phyloP scores from a whole-genome alignment of 129 eudicot species.

The Flaveria bidentis region DNA sequence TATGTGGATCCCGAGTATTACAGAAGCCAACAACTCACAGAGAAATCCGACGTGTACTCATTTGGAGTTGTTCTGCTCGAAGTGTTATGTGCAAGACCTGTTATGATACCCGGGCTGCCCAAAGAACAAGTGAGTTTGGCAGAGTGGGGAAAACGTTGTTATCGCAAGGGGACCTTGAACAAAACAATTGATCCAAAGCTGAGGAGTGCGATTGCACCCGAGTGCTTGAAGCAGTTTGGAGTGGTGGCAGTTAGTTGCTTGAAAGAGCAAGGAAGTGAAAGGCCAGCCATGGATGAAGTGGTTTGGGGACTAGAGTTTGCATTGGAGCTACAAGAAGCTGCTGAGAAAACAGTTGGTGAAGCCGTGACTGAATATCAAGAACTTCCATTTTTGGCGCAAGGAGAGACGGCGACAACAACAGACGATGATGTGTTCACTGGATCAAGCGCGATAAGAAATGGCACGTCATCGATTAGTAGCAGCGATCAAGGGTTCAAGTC shows the following conservation, averaged over 20 bases:
- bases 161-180: conserved; percentile 23
- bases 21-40: conserved; percentile 38
- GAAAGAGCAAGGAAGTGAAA: conserved; percentile 19
- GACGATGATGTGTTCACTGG: conserved; percentile 28
- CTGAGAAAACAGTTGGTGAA: conserved; percentile 23
- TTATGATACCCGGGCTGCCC: conserved; percentile 23
- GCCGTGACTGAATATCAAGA: conserved; percentile 6
- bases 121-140: conserved; percentile 40
- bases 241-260: conserved; percentile 40
- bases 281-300: conserved; percentile 34
- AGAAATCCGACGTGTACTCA: conserved; percentile 56
- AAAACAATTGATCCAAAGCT: conserved; percentile 30
- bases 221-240: conserved; percentile 36
- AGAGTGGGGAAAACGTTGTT: conserved; percentile 28
- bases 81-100: conserved; percentile 43
- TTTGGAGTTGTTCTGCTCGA: conserved; percentile 58
- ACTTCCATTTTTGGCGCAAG: conserved; percentile 22
- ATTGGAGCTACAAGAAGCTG: conserved; percentile 29
- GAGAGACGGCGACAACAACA: conserved; percentile 16
- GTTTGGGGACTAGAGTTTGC: conserved; percentile 40
- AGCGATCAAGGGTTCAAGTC: conserved; percentile 30
- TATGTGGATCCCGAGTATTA: conserved; percentile 52
- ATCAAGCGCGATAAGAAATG: conserved; percentile 19
- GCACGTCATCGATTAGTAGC: conserved; percentile 18
- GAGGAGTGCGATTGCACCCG: conserved; percentile 24